Percentiles rank a stretch among this genome's conserved stretches.
phyloP scores from a whole-genome alignment of 2,329 filamentous ascomycete genomes.

The Grosmannia serpens region DNA sequence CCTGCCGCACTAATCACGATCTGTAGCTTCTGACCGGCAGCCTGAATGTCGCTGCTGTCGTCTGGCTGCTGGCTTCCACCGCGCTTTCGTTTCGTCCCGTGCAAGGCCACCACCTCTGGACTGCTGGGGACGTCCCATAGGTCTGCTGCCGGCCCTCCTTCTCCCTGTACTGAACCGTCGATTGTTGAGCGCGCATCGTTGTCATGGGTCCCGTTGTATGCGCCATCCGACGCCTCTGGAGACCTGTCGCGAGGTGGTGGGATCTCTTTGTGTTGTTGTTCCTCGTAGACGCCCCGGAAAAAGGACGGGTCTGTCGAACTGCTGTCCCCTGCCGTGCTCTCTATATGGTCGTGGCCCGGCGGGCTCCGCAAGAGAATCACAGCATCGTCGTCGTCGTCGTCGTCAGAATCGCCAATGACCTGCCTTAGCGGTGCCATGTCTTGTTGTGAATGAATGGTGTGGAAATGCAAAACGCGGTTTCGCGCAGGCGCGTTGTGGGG shows the following conservation, averaged over 20 bases:
- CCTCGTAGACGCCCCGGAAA: constrained; percentile 35
- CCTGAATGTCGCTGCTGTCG: background rate
- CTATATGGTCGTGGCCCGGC: background rate
- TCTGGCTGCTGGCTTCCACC: background rate
- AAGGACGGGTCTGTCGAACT: constrained; percentile 36
- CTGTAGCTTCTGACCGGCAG: background rate
- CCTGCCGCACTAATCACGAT: background rate
- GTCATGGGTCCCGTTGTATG: background rate
- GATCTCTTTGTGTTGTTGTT: constrained; percentile 26
- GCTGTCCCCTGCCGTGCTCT: constrained; percentile 6
- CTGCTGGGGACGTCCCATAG: constrained; percentile 35
- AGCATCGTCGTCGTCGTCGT: background rate
- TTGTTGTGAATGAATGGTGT: background rate
- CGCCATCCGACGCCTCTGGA: background rate
- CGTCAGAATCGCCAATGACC: background rate
- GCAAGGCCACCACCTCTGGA: constrained; percentile 12
- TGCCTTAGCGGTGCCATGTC: background rate
- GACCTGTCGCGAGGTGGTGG: background rate
- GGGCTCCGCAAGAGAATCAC: background rate
- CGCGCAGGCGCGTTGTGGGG: too few species aligned
- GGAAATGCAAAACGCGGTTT: background rate
- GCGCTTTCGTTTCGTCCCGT: constrained; percentile 12
- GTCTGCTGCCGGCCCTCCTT: constrained; percentile 15
- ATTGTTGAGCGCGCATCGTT: too few species aligned
- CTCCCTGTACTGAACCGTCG: background rate